A percentile compares a stretch with the other conserved stretches of the same genome.
Evolutionary conservation across 805 yeast genomes (phyloP).

Genomic region (Saccharomyces mikatae): DNA sequence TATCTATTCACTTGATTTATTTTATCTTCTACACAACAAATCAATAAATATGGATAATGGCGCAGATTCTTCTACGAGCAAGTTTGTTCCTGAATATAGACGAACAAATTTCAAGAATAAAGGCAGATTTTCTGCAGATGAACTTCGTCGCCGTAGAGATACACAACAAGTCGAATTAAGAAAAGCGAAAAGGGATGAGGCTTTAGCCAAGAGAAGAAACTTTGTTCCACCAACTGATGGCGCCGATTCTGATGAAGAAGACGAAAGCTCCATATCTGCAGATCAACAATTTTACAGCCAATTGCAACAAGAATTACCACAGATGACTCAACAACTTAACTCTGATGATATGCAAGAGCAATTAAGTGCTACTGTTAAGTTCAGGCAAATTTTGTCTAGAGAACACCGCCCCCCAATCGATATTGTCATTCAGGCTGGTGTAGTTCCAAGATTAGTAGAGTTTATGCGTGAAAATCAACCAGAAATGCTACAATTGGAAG

Average conservation of each 20-base stretch:
- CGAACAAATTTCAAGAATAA: slow-evolving; percentile 93
- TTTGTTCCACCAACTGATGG: slow-evolving; percentile 40
- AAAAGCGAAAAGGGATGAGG: slow-evolving; percentile 94
- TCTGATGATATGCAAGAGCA: slow-evolving; percentile 72
- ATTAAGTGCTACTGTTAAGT: slow-evolving; percentile 81
- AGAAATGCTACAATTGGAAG: slow-evolving; percentile 87
- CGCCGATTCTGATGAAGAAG: slow-evolving; percentile 48
- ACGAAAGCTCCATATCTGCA: slow-evolving; percentile 31
- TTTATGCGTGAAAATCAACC: slow-evolving; percentile 73
- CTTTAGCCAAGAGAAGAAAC: slow-evolving; percentile 87
- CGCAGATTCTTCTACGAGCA: slow-evolving; percentile 43
- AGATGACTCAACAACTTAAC: slow-evolving; percentile 72
- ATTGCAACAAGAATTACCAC: slow-evolving; percentile 65
- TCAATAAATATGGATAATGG: slow-evolving; percentile 55
- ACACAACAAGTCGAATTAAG: slow-evolving; percentile 94
- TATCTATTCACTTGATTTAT: not conserved
- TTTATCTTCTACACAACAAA: not conserved
- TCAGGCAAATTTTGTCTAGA: slow-evolving; percentile 86
- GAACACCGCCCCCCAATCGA: slow-evolving; percentile 96
- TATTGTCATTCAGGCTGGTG: slow-evolving; percentile 85
- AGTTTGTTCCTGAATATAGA: slow-evolving; percentile 95
- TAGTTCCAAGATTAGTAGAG: slow-evolving; percentile 81
- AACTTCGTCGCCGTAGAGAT: slow-evolving; percentile 94
- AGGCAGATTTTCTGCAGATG: slow-evolving; percentile 89
- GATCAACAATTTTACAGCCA: slow-evolving; percentile 39